Base-by-base conservation (phyloP, 1,284 basidiomycete species). In the Stygiomarasmius scandens region DNA sequence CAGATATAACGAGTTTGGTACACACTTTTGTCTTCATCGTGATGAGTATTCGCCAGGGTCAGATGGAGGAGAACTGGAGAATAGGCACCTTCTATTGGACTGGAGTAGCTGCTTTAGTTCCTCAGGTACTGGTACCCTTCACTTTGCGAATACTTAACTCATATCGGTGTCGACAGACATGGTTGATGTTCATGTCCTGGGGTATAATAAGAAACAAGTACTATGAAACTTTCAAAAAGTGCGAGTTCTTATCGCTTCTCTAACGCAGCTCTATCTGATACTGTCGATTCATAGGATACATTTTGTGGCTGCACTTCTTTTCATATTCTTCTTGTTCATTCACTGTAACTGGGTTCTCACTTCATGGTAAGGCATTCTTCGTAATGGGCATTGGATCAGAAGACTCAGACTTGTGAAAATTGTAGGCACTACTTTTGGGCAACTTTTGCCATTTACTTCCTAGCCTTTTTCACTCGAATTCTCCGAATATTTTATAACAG, bases 211-310 rank as follows among this genome's bases (percentile, higher is more conserved):
- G 77, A 32, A 72, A 71, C 52, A 62, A 64, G 0, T 70, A 71
- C 54, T 78, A 78, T 60, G 77, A 77, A 58, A 62, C 68, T 2
- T 78, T 78, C 69, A 77, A 77, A 58, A 69, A 70, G 70, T 67
- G 36, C n/a, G n/a, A n/a, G n/a, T n/a, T n/a, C n/a, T n/a, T n/a
- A n/a, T n/a, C n/a, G n/a, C n/a, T n/a, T n/a, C n/a, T n/a, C n/a
- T n/a, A n/a, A n/a, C n/a, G n/a, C n/a, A n/a, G n/a, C n/a, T n/a
- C n/a, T n/a, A n/a, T n/a, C n/a, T n/a, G n/a, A n/a, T n/a, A n/a
- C n/a, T n/a, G n/a, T n/a, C n/a, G n/a, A n/a, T n/a, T n/a, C n/a
- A n/a, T n/a, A n/a, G 20, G 3, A 4, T n/a, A 19, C 11, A 20
- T n/a, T 24, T 12, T 49, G 71, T 68, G 14, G 67, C 67, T 11